Evolutionary conservation across 129 eudicot species (phyloP), one percentile per base, ranked within the genome.

Genomic region (Flaveria bidentis): DNA sequence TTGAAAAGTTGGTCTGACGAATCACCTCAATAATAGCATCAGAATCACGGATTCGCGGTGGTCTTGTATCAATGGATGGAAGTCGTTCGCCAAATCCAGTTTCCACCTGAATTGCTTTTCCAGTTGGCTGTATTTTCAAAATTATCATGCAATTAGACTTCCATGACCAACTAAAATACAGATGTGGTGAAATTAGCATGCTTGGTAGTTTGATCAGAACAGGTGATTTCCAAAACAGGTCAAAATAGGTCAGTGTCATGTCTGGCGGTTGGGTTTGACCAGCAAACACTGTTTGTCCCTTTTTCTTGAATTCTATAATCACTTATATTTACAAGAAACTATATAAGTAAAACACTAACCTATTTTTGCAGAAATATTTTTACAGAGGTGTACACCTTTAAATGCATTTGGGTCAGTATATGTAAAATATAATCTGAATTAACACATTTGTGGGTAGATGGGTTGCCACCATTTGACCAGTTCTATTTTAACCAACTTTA

Each of bases 31-130:
- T 95, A 41, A 95, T 88, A 71, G 93, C 90, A 84, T 95, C 99
- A 8, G 87, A 73, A 89, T 95, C 99, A 73, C 92, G 96, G 33
- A 89, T 78, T 33, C 99, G 83, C 22, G 90, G 97, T 3, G 92
- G 96, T 60, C 99, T 88, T 51, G 99, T 91, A 72, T 95, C 99
- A 73, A 87, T 85, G 13, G 99, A 91, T 52, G 99, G 99, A 45
- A 83, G 92, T 65, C 99, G 91, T 52, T 95, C 99, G 11, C 93
- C 91, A 86, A 63, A 83, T 30, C 96, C 86, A 69, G 92, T 86
- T 86, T 95, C 99, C 76, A 95, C 97, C 51, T 90, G 97, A 74
- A 95, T 95, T 62, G 99, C 92, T 82, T 94, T 85, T 75, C 99
- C 97, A 63, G 86, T 82, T 42, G 99, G 97, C 99, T 94, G 85